phyloP scores from a whole-genome alignment of 2,329 filamentous ascomycete genomes.

The Laburnicola sp. region DNA sequence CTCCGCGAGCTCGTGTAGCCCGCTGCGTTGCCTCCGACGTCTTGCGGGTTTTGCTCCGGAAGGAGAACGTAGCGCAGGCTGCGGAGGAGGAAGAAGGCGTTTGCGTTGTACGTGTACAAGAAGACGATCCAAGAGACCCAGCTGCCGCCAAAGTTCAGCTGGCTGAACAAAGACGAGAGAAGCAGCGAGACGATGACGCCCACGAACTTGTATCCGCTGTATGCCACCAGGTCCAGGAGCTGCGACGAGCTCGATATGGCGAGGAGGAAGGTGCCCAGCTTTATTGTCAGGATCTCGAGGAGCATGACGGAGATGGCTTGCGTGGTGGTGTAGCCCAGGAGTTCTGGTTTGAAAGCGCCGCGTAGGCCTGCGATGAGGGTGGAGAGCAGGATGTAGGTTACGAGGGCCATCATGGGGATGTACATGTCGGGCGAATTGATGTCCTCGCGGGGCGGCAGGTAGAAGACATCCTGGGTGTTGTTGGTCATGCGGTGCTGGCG shows the following conservation, averaged over 20 bases:
- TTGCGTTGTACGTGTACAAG: constrained; percentile 87
- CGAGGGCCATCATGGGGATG: constrained; percentile 94
- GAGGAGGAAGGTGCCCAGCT: constrained; percentile 89
- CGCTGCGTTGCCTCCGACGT: constrained; percentile 47
- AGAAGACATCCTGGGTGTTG: constrained; percentile 65
- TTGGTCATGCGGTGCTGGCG: constrained; percentile 73
- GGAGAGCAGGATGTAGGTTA: constrained; percentile 94
- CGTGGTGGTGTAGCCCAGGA: constrained; percentile 86
- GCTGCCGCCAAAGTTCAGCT: constrained; percentile 78
- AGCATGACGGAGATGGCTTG: constrained; percentile 80
- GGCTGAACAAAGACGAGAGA: constrained; percentile 63
- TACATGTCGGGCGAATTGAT: constrained; percentile 99
- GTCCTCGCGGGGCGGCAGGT: constrained; percentile 90
- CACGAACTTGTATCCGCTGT: constrained; percentile 98
- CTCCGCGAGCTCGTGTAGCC: constrained; percentile 76
- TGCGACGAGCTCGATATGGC: constrained; percentile 94
- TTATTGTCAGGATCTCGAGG: constrained; percentile 86
- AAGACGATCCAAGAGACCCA: constrained; percentile 91
- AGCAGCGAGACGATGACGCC: constrained; percentile 89
- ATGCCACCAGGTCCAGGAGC: constrained; percentile 89
- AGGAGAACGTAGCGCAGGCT: constrained; percentile 95
- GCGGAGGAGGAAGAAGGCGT: constrained; percentile 92
- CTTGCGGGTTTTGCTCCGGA: constrained; percentile 61
- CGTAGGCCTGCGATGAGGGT: constrained; percentile 86
- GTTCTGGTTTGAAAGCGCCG: constrained; percentile 90